Conservation (phyloP, 2,329 filamentous ascomycete genomes). For the Aschersonia sp. region DNA sequence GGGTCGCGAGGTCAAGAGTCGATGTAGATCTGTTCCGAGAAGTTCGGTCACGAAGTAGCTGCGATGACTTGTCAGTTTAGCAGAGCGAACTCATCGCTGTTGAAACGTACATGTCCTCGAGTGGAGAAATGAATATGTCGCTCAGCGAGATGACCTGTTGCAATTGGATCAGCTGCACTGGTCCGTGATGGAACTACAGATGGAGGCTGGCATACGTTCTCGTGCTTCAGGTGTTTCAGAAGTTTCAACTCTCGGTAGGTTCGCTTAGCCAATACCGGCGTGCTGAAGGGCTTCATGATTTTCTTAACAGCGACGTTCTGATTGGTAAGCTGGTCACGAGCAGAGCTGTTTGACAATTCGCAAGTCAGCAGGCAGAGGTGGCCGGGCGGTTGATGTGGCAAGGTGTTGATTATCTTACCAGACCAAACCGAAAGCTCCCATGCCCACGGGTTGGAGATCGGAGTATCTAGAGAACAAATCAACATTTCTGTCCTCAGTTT, state of each 20-base stretch:
- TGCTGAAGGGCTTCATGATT: slow-evolving; percentile 99
- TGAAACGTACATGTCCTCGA: slow-evolving; percentile 80
- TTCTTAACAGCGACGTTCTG: slow-evolving; percentile 99
- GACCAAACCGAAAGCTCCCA: slow-evolving; percentile 96
- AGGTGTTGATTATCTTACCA: slow-evolving; percentile 47
- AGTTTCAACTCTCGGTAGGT: slow-evolving; percentile 97
- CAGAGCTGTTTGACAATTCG: slow-evolving; percentile 48
- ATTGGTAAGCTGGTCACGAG: slow-evolving; percentile 91
- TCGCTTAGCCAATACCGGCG: slow-evolving; percentile 92
- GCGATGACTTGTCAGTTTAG: slow-evolving; percentile 1
- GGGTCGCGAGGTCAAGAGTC: slow-evolving; percentile 84
- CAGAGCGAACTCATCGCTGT: too few relatives aligned
- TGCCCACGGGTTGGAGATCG: slow-evolving; percentile 94
- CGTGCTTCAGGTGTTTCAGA: slow-evolving; percentile 89
- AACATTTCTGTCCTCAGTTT: background rate
- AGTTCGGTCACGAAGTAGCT: slow-evolving; percentile 98
- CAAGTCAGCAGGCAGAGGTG: background rate
- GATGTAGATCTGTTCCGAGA: slow-evolving; percentile 89
- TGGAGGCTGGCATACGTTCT: slow-evolving; percentile 55
- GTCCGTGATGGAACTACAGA: background rate
- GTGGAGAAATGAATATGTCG: slow-evolving; percentile 98
- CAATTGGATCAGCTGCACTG: background rate
- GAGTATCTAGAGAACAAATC: slow-evolving; percentile 56
- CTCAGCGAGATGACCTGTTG: slow-evolving; percentile 85
- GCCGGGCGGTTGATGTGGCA: background rate